Conservation (phyloP, 257 asterid genomes). For the Penstemon davidsonii region DNA sequence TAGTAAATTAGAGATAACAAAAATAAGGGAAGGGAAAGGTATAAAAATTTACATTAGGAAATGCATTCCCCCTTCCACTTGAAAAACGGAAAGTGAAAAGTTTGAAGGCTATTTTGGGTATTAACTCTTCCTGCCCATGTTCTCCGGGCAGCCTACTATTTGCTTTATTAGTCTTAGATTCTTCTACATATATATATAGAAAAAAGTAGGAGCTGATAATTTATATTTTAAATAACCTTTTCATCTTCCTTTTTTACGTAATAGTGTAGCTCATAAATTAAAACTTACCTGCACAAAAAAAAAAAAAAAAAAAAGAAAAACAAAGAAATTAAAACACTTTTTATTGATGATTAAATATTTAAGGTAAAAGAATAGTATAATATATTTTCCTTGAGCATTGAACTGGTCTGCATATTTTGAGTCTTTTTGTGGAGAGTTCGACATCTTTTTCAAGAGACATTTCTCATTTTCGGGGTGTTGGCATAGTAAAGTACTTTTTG, state of each 20-base stretch:
- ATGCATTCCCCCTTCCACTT: too few relatives aligned
- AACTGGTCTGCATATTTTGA: slow-evolving; percentile 48
- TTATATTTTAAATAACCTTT: neutral
- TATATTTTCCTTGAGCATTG: slow-evolving; percentile 32
- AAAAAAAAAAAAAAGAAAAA: neutral
- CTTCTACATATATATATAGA: too few relatives aligned
- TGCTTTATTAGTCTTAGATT: neutral
- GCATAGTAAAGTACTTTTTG: neutral
- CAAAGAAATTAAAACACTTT: neutral
- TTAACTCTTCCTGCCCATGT: neutral
- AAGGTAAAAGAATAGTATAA: neutral
- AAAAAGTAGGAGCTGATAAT: too few relatives aligned
- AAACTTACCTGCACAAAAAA: neutral
- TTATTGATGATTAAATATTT: neutral
- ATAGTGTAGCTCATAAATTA: slow-evolving; percentile 1
- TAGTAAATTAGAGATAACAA: too few relatives aligned
- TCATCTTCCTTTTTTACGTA: neutral
- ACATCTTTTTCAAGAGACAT: slow-evolving; percentile 38
- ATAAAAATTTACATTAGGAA: too few relatives aligned
- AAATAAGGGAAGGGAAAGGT: too few relatives aligned
- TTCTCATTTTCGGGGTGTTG: slow-evolving; percentile 29
- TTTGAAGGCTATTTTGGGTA: neutral
- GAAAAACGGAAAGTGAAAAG: too few relatives aligned
- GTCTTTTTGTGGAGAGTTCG: slow-evolving; percentile 41
- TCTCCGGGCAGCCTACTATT: neutral